These are phyloP conservation scores for Tetrahymena borealis DNA, from an alignment of 73 alveolate genomes.

Conservation along the genomic window DNA sequence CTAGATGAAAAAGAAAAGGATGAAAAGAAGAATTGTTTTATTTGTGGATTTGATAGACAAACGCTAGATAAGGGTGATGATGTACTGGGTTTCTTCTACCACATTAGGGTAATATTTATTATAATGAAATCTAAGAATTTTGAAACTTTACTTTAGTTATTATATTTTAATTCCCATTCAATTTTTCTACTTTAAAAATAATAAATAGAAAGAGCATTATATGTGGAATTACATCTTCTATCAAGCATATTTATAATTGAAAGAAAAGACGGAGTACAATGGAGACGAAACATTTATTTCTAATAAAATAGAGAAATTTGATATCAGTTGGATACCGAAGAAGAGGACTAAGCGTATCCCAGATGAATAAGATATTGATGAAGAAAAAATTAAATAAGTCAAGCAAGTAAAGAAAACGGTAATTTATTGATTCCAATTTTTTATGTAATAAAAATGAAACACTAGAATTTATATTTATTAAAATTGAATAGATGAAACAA, in stretches of 20 bases:
- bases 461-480: neutral
- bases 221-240: conserved; percentile 55
- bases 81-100: conserved; percentile 58
- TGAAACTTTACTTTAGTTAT: no score
- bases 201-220: conserved; percentile 46
- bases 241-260: conserved; percentile 55
- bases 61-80: conserved; percentile 56
- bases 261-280: conserved; percentile 52
- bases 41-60: conserved; percentile 64
- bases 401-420: conserved; percentile 7
- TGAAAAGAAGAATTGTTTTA: conserved; percentile 56
- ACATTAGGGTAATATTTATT: conserved; percentile 29
- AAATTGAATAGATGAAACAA: neutral
- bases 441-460: neutral
- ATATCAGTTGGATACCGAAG: conserved; percentile 57
- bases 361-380: conserved; percentile 18
- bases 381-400: conserved; percentile 1
- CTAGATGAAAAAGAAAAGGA: conserved; percentile 52
- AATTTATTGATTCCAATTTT: neutral
- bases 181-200: neutral
- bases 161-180: no score
- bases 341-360: conserved; percentile 5
- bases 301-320: conserved; percentile 49
- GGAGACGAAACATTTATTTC: conserved; percentile 60
- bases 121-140: no score